Evolutionary conservation across 2,329 filamentous ascomycete species (phyloP).

Genomic region (Calycina marina): DNA sequence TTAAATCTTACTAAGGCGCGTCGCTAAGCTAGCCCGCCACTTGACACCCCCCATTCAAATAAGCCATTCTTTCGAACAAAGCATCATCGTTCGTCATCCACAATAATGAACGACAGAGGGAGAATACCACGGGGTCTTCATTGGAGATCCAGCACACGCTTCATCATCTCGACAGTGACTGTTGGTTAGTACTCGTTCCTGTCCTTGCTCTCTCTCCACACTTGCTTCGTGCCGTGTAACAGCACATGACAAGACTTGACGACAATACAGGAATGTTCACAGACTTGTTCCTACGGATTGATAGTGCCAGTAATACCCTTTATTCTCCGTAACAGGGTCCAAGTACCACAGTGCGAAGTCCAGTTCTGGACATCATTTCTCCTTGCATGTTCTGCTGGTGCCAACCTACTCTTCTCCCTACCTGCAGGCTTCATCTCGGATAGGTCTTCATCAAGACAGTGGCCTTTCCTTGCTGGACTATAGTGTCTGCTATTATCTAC

Average conservation of each 20-base stretch:
- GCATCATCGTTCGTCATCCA: too few species aligned
- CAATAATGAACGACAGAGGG: too few species aligned
- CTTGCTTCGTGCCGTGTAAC: too few species aligned
- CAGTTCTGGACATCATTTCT: conserved; percentile 1
- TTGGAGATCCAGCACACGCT: conserved; percentile 1
- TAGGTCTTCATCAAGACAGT: conserved; percentile 41
- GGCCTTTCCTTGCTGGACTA: conserved; percentile 47
- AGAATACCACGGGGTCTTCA: not conserved
- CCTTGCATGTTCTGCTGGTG: conserved; percentile 1
- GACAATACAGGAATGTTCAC: conserved; percentile 3
- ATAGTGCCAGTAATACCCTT: conserved; percentile 3
- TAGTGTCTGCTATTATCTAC: conserved; percentile 27
- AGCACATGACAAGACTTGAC: too few species aligned
- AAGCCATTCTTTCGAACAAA: too few species aligned
- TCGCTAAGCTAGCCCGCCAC: too few species aligned
- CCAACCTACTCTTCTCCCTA: not conserved
- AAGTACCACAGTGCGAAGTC: conserved; percentile 1
- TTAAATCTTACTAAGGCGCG: too few species aligned
- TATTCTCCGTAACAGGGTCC: conserved; percentile 2
- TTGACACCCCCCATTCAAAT: too few species aligned
- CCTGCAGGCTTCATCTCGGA: conserved; percentile 30
- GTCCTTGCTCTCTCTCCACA: too few species aligned
- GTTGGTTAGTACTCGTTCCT: too few species aligned
- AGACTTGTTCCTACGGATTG: conserved; percentile 4
- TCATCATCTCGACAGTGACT: conserved; percentile 1